Base-by-base conservation (phyloP, 1,284 basidiomycete species). In the Cutaneotrichosporon dermatis region DNA sequence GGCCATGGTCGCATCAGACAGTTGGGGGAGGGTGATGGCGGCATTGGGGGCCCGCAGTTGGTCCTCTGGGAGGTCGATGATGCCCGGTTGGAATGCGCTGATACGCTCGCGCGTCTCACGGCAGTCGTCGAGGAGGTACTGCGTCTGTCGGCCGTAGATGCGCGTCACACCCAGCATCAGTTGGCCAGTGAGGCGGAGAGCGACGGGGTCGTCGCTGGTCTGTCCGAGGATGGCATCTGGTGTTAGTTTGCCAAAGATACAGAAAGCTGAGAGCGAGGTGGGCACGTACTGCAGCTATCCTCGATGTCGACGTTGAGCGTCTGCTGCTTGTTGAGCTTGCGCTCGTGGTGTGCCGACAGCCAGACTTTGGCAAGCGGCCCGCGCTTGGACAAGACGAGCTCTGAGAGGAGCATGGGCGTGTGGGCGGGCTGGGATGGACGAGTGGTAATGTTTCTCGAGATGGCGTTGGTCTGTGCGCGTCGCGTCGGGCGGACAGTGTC, bases 321-420 rank as follows among this genome's bases (percentile, higher is more conserved):
- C 75, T 95, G 91, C 36, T 89, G 87, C 79, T 99, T 99, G 72
- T 90, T 93, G 69, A 99, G 85, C 81, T 96, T 97, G 71, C 92
- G 86, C 79, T 98, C 93, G 86, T 95, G 94, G 82, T 98, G 95
- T 1, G 96, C 95, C 34, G 95, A 94, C 54, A 98, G 87, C 95
- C 95, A 99, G 81, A 99, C 92, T 80, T 89, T 92, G 48, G 91
- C 94, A 42, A 99, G 83, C 8, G 94, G 91, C 53, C 95, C 95
- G 60, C 92, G 87, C 74, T 93, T 89, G 55, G 91, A 90, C 64
- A 96, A 83, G 76, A 96, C 90, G 50, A 89, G 87, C 76, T 96
- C 93, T 62, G 90, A 92, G 73, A 94, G 92, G 76, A 95, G 91
- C 92, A 82, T 82, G 43, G n/a, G 7, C 2, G 9, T 13, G 46